phyloP scores from a whole-genome alignment of 768 basidiomycete species.

The Suillus spraguei region DNA sequence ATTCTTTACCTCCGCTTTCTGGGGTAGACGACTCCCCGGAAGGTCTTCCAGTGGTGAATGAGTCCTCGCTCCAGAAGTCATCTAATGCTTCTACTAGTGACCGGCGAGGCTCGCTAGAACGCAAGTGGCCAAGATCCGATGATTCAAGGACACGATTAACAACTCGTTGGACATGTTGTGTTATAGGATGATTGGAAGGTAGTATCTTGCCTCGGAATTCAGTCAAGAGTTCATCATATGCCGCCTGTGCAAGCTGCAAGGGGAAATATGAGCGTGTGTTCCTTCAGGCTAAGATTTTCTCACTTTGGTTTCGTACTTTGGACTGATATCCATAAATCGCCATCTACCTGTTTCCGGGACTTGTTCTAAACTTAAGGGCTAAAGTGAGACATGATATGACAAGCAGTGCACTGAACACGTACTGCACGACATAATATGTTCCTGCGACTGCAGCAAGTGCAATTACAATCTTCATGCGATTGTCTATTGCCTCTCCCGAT shows the following conservation, averaged over 20 bases:
- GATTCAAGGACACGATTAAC: constrained; percentile 69
- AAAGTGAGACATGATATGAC: background rate
- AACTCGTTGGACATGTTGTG: constrained; percentile 69
- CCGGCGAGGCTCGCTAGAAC: constrained; percentile 14
- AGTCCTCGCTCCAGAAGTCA: constrained; percentile 27
- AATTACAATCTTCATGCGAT: constrained; percentile 19
- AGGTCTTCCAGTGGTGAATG: constrained; percentile 15
- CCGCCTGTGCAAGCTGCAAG: constrained; percentile 44
- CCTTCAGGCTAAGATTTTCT: constrained; percentile 17
- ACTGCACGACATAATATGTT: constrained; percentile 34
- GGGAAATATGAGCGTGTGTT: background rate
- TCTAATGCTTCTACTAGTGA: constrained; percentile 12
- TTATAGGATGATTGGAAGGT: constrained; percentile 65
- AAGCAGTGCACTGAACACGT: constrained; percentile 12
- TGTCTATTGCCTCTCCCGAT: constrained; percentile 11
- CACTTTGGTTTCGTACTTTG: constrained; percentile 57
- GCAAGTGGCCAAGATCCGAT: constrained; percentile 69
- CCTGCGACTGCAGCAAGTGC: constrained; percentile 23
- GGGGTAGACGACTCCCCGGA: constrained; percentile 8
- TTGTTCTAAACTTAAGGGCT: constrained; percentile 65
- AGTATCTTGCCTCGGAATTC: constrained; percentile 60
- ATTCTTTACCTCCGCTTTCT: constrained; percentile 39
- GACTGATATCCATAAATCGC: constrained; percentile 83
- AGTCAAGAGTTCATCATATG: constrained; percentile 44
- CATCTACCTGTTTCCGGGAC: constrained; percentile 87